phyloP scores from a whole-genome alignment of 352 stramenopile species.

The Globisporangium spinosum region DNA sequence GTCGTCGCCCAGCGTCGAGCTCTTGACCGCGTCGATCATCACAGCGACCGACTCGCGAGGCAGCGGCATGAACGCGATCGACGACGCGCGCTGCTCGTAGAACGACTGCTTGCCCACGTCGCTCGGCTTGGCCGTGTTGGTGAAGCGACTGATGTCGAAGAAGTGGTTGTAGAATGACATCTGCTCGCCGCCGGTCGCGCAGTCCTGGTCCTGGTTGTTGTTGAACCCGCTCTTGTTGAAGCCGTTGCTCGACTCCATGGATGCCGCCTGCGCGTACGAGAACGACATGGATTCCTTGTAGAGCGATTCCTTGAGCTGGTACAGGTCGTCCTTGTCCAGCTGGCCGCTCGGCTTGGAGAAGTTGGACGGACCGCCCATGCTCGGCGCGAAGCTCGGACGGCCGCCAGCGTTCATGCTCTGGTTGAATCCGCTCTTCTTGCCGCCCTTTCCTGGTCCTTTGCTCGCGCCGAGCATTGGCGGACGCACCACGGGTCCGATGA shows the following conservation, averaged over 20 bases:
- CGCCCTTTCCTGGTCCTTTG: constrained; percentile 15
- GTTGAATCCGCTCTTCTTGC: constrained; percentile 12
- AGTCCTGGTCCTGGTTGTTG: constrained; percentile 12
- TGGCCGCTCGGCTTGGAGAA: constrained; percentile 20
- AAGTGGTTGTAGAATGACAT: constrained; percentile 35
- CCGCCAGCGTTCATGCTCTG: constrained; percentile 3
- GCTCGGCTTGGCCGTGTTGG: constrained; percentile 9
- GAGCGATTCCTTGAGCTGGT: constrained; percentile 38
- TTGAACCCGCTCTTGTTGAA: constrained; percentile 7
- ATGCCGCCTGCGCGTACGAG: neutral
- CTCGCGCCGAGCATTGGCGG: constrained; percentile 10
- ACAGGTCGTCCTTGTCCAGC: constrained; percentile 32
- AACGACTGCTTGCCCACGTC: constrained; percentile 11
- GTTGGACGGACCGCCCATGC: constrained; percentile 12
- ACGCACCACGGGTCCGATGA: constrained; percentile 19
- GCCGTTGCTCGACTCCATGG: constrained; percentile 6
- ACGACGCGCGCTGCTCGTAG: constrained; percentile 16
- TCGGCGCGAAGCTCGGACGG: constrained; percentile 31
- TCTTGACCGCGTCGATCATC: constrained; percentile 53
- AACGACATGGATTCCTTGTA: constrained; percentile 30
- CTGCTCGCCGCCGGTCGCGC: constrained; percentile 21
- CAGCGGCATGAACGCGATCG: constrained; percentile 29
- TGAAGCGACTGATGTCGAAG: constrained; percentile 33
- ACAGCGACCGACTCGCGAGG: constrained; percentile 56
- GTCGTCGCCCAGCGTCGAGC: constrained; percentile 43